Percentiles rank a stretch among this genome's conserved stretches.
phyloP scores from a whole-genome alignment of 2,329 filamentous ascomycete species.

The Teratosphaeria gauchensis region DNA sequence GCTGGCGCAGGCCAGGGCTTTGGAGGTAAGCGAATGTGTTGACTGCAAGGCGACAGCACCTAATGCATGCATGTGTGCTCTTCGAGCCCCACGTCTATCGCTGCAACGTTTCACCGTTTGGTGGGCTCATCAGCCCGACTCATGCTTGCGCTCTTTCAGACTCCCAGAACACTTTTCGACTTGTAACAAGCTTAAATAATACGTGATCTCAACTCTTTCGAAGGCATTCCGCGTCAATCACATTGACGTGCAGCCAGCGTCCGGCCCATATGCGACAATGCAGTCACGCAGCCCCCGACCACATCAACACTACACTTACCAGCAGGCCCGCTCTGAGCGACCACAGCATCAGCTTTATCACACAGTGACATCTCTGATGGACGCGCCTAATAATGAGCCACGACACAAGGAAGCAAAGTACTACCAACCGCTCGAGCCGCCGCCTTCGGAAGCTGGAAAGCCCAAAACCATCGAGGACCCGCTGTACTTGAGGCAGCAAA shows the following conservation, averaged over 20 bases:
- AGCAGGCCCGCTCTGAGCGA: neutral
- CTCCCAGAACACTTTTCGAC: no score
- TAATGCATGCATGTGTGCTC: no score
- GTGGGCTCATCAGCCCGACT: no score
- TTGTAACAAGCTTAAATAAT: no score
- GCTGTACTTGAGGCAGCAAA: slow-evolving; percentile 1
- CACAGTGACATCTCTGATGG: neutral
- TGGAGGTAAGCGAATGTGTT: no score
- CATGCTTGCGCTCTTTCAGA: no score
- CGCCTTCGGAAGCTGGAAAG: neutral
- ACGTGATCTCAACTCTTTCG: neutral
- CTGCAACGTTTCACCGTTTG: no score
- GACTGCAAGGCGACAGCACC: no score
- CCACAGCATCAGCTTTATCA: neutral
- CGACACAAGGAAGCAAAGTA: neutral
- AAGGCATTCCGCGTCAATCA: neutral
- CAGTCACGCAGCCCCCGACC: neutral
- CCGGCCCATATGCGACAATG: neutral
- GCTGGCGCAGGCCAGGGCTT: no score
- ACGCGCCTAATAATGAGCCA: neutral
- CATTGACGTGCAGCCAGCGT: neutral
- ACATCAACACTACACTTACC: neutral
- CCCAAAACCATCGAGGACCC: slow-evolving; percentile 1
- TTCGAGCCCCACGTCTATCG: no score
- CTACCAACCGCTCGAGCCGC: neutral